Percentiles rank a stretch among this genome's conserved stretches.
Conservation (phyloP, 1,139 yeast genomes). For the Kodamaea alishanica region DNA sequence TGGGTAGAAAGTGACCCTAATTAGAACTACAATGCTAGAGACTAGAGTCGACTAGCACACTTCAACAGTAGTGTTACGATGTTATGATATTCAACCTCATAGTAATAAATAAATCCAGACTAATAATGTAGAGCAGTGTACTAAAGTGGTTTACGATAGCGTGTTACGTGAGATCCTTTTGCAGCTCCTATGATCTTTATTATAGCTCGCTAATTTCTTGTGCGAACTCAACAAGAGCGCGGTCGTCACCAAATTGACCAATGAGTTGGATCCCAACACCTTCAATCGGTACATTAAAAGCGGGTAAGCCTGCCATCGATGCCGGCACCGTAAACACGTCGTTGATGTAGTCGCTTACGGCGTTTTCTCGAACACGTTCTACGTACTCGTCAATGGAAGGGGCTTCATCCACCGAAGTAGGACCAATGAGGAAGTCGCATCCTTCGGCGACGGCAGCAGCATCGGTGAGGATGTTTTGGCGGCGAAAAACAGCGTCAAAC, state of each 20-base stretch:
- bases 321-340: slow-evolving; percentile 89
- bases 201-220: slow-evolving; percentile 3
- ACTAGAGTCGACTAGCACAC: neutral
- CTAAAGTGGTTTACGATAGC: neutral
- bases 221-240: slow-evolving; percentile 47
- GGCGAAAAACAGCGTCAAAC: slow-evolving; percentile 58
- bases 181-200: neutral
- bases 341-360: slow-evolving; percentile 66
- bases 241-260: slow-evolving; percentile 86
- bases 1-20: slow-evolving; percentile 47
- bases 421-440: slow-evolving; percentile 73
- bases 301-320: slow-evolving; percentile 87
- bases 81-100: slow-evolving; percentile 42
- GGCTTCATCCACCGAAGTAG: slow-evolving; percentile 66
- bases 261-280: slow-evolving; percentile 65
- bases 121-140: neutral
- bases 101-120: slow-evolving; percentile 8
- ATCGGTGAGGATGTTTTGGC: slow-evolving; percentile 1
- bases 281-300: slow-evolving; percentile 66
- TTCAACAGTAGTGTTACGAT: slow-evolving; percentile 20
- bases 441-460: slow-evolving; percentile 17
- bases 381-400: slow-evolving; percentile 46
- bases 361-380: slow-evolving; percentile 30
- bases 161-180: neutral
- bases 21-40: neutral